Conservation (phyloP, 2,329 filamentous ascomycete genomes). For the Exophiala sideris region DNA sequence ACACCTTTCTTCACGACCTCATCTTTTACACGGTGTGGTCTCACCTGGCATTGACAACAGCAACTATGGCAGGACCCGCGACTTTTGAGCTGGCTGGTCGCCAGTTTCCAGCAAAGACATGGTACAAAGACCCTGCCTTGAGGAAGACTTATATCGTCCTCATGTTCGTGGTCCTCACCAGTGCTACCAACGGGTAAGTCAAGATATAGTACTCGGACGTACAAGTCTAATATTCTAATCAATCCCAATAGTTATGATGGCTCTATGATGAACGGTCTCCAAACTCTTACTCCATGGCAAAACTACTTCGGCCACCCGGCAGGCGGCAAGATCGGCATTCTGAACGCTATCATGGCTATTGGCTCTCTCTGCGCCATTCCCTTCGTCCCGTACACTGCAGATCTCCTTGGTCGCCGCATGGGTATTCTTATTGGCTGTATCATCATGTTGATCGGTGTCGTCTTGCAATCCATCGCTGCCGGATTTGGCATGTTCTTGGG, state of each 20-base stretch:
- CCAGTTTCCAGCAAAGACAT: constrained; percentile 54
- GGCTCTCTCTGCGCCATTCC: constrained; percentile 49
- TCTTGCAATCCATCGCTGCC: constrained; percentile 31
- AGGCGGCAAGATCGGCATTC: constrained; percentile 22
- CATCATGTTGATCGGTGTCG: constrained; percentile 30
- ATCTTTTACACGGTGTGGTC: neutral
- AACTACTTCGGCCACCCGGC: constrained; percentile 26
- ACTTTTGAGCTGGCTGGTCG: constrained; percentile 25
- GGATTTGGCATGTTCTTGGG: constrained; percentile 51
- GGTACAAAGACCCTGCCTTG: constrained; percentile 56
- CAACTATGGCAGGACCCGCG: constrained; percentile 19
- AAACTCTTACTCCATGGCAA: constrained; percentile 22
- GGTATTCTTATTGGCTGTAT: constrained; percentile 43
- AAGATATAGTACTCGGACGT: neutral
- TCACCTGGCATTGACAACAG: neutral
- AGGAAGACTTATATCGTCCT: constrained; percentile 56
- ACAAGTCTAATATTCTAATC: neutral
- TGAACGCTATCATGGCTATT: constrained; percentile 32
- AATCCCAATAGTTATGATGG: constrained; percentile 19
- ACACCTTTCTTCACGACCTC: neutral
- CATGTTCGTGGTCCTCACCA: constrained; percentile 58
- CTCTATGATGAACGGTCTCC: constrained; percentile 27
- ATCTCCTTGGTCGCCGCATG: constrained; percentile 46
- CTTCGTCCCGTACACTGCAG: constrained; percentile 47
- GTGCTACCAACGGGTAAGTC: constrained; percentile 39